Evolutionary conservation across 2,329 filamentous ascomycete genomes (phyloP), one percentile per base, ranked within the genome.

Genomic region (Sporothrix pallida): DNA sequence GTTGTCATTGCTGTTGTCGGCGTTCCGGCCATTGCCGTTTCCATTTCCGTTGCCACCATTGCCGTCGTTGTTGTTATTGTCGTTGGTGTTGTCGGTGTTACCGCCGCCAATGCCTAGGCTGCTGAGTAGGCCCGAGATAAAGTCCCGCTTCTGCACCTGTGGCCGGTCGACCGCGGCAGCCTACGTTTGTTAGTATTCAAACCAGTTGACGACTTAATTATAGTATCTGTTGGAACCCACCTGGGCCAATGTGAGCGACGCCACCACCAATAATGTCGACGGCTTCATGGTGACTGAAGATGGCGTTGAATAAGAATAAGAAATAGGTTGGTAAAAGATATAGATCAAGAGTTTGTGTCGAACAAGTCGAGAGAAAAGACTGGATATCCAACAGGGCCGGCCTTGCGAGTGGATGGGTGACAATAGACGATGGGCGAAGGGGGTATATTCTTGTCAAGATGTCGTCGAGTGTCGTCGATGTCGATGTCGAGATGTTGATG

Each of bases 191-290:
- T 23, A 71, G 31, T 23, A 31, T 58, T 44, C 6, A 13, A 2
- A 20, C 37, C n/a, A 31, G 7, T 44, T 2, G 15, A 42, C 26
- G 6, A 26, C 23, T 26, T 26, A 10, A 5, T 6, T 8, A 13
- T 31, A n/a, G 3, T 26, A 50, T 37, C 13, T 17, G 8, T 54
- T 23, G 20, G 48, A 37, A 63, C 79, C 20, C 76, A 80, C 79
- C 78, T 80, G 77, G 65, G 75, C 75, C 17, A 80, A 73, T 26
- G 80, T 77, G 63, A 78, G 58, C 26, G 73, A 78, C 75, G 77
- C 73, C 75, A 79, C 73, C 15, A 80, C 26, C 62, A 80, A 71
- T 26, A 78, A 69, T 72, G 74, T 70, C 70, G 78, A 74, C 63
- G 67, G 60, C 73, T 76, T 78, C 80, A 81, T 81, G 72, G 56